A percentile compares a stretch with the other conserved stretches of the same genome.
Conservation (phyloP, 129 eudicot genomes). For the Tanacetum coccineum region DNA sequence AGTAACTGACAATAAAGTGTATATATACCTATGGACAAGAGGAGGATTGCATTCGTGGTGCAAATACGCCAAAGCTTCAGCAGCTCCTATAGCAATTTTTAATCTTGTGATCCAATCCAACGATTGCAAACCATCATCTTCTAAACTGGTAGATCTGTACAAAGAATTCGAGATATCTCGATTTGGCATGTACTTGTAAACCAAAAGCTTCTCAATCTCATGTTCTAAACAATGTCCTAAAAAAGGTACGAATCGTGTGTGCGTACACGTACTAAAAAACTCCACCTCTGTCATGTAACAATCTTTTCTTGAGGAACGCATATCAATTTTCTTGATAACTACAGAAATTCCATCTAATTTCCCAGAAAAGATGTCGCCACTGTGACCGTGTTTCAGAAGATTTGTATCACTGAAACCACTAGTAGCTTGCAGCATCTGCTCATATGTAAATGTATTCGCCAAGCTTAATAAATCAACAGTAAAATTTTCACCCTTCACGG, state of each 20-base stretch:
- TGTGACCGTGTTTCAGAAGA: constrained; percentile 62
- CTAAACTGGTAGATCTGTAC: constrained; percentile 32
- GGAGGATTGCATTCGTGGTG: constrained; percentile 91
- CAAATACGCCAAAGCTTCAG: constrained; percentile 63
- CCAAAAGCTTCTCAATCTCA: constrained; percentile 67
- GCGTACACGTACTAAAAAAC: constrained; percentile 41
- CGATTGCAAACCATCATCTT: constrained; percentile 49
- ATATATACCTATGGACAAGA: constrained; percentile 69
- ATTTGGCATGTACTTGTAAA: constrained; percentile 68
- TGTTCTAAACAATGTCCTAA: constrained; percentile 69
- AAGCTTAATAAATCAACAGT: constrained; percentile 26
- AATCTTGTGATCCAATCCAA: constrained; percentile 90
- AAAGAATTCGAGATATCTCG: constrained; percentile 69
- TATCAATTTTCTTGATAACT: constrained; percentile 60
- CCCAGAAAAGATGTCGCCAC: constrained; percentile 66
- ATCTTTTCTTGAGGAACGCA: constrained; percentile 41
- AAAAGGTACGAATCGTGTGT: constrained; percentile 60
- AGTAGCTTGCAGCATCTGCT: constrained; percentile 62
- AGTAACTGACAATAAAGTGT: not conserved
- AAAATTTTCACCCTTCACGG: constrained; percentile 20
- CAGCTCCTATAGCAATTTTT: constrained; percentile 81
- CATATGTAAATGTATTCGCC: constrained; percentile 46
- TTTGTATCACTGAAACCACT: constrained; percentile 50
- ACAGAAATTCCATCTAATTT: constrained; percentile 46
- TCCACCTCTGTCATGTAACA: constrained; percentile 56